Evolutionary conservation across 2,329 filamentous ascomycete species (phyloP).

Genomic region (Pyricularia grisea): DNA sequence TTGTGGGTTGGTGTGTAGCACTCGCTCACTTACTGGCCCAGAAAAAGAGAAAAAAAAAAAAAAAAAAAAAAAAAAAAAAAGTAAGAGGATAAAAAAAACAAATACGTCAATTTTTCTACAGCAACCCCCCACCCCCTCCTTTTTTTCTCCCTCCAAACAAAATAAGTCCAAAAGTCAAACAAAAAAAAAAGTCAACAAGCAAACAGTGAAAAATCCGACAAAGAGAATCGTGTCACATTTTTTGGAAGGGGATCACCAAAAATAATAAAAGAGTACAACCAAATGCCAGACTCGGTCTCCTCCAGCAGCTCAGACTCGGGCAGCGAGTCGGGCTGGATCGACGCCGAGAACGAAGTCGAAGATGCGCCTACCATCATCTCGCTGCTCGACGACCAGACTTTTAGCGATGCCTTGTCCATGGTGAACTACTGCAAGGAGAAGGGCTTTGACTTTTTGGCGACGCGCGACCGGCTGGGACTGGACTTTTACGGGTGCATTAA

Average conservation of each 20-base stretch:
- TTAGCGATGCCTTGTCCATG: slow-evolving; percentile 56
- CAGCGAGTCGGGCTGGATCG: slow-evolving; percentile 24
- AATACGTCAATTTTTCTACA: too few species aligned
- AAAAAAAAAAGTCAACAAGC: neutral
- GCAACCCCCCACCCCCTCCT: neutral
- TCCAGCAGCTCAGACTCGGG: slow-evolving; percentile 25
- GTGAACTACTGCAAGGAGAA: slow-evolving; percentile 58
- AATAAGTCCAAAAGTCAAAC: neutral
- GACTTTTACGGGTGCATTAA: slow-evolving; percentile 69
- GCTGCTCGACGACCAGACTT: slow-evolving; percentile 57
- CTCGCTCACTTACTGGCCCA: neutral
- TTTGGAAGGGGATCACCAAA: neutral
- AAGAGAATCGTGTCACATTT: neutral
- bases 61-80: neutral
- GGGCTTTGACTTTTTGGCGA: slow-evolving; percentile 55
- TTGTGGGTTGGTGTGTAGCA: neutral
- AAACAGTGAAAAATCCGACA: neutral
- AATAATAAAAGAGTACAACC: neutral
- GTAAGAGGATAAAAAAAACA: too few species aligned
- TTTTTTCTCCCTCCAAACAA: neutral
- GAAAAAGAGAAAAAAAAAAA: neutral
- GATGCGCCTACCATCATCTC: slow-evolving; percentile 54
- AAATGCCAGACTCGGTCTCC: slow-evolving; percentile 11
- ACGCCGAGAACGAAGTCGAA: slow-evolving; percentile 41
- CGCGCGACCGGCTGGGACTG: slow-evolving; percentile 47